These are phyloP conservation scores for Beauveria asiatica DNA, from an alignment of 2,329 filamentous ascomycete species.

Conservation along the genomic window DNA sequence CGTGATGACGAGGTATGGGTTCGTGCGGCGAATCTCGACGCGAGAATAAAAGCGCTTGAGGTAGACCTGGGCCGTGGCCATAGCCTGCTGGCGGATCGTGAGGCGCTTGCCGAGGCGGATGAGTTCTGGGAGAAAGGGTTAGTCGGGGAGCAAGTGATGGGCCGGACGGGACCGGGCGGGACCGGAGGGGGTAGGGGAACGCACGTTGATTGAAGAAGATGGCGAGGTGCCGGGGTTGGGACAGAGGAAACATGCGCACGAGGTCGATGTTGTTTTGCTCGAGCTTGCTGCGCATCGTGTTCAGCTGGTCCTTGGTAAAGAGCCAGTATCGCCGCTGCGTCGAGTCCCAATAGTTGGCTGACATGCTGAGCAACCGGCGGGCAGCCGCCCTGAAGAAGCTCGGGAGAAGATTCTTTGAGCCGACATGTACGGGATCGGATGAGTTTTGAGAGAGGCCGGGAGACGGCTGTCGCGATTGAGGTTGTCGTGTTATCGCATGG, in stretches of 20 bases:
- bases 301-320: slow-evolving; percentile 74
- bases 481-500: not conserved
- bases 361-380: slow-evolving; percentile 47
- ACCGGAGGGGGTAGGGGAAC: slow-evolving; percentile 19
- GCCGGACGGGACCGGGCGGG: not conserved
- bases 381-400: not conserved
- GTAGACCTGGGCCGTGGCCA: slow-evolving; percentile 92
- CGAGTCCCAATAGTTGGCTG: slow-evolving; percentile 94
- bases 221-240: slow-evolving; percentile 71
- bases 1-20: slow-evolving; percentile 86
- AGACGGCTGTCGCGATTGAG: not conserved
- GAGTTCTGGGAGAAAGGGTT: slow-evolving; percentile 48
- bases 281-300: slow-evolving; percentile 64
- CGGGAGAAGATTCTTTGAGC: not conserved
- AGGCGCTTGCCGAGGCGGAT: slow-evolving; percentile 77
- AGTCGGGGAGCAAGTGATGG: not conserved
- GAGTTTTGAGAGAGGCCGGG: not conserved
- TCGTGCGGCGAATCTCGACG: slow-evolving; percentile 85
- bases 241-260: slow-evolving; percentile 71
- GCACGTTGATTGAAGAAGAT: slow-evolving; percentile 89
- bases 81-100: slow-evolving; percentile 77
- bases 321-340: slow-evolving; percentile 87
- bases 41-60: slow-evolving; percentile 88
- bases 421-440: not conserved
- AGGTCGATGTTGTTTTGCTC: slow-evolving; percentile 67